These are phyloP conservation scores for Teratosphaeria destructans DNA, from an alignment of 2,329 filamentous ascomycete species.

Conservation along the genomic window DNA sequence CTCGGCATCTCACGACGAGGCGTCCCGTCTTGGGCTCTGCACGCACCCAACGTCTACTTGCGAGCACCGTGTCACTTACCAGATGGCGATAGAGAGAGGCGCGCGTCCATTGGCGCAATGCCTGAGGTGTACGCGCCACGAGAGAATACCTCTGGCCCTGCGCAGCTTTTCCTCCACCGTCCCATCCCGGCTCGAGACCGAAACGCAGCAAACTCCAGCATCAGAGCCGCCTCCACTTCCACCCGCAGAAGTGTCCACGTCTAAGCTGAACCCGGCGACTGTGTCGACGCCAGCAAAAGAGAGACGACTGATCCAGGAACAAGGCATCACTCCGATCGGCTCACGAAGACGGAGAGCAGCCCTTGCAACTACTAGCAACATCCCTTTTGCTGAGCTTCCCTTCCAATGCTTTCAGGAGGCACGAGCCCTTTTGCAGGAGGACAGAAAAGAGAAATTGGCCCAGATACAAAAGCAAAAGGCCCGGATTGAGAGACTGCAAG, in stretches of 20 bases:
- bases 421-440: constrained; percentile 66
- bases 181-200: constrained; percentile 32
- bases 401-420: constrained; percentile 99
- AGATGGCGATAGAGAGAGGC: constrained; percentile 23
- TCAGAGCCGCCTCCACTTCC: constrained; percentile 13
- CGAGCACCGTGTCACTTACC: neutral
- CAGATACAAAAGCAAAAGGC: constrained; percentile 58
- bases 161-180: constrained; percentile 42
- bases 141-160: constrained; percentile 20
- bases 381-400: constrained; percentile 87
- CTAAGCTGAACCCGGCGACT: constrained; percentile 2
- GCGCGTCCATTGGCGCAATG: constrained; percentile 26
- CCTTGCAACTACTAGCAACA: constrained; percentile 38
- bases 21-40: neutral
- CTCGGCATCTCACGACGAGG: neutral
- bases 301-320: constrained; percentile 51
- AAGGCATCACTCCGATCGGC: constrained; percentile 59
- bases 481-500: constrained; percentile 58
- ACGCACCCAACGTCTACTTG: neutral
- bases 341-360: constrained; percentile 66
- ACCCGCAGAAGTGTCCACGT: constrained; percentile 26
- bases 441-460: constrained; percentile 69
- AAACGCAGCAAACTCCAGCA: constrained; percentile 19
- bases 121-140: constrained; percentile 17
- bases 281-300: constrained; percentile 56